Conservation (phyloP, 2,329 filamentous ascomycete genomes). For the Pseudonectria foliicola region DNA sequence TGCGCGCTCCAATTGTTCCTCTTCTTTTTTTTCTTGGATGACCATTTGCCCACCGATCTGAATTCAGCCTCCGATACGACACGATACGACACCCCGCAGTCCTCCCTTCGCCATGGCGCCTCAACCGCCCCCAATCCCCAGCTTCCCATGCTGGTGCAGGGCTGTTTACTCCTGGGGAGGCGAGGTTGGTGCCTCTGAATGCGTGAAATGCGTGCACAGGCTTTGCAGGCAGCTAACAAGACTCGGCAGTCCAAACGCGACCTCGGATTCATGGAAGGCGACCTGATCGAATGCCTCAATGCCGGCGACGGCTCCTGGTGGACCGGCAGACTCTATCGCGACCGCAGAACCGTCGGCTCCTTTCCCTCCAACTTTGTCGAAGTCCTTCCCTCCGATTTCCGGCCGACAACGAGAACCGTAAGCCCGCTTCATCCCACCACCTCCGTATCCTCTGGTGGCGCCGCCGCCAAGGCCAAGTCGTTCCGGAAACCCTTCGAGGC, state of each 20-base stretch:
- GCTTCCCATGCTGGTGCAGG: slow-evolving; percentile 86
- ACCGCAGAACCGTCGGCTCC: slow-evolving; percentile 81
- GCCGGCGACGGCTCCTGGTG: slow-evolving; percentile 98
- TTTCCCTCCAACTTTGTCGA: slow-evolving; percentile 98
- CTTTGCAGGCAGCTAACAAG: slow-evolving; percentile 12
- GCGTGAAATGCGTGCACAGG: slow-evolving; percentile 1
- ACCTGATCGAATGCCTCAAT: slow-evolving; percentile 96
- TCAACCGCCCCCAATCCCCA: slow-evolving; percentile 57
- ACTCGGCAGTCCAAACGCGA: slow-evolving; percentile 72
- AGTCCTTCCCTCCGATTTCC: slow-evolving; percentile 76
- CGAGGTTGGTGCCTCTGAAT: slow-evolving; percentile 56
- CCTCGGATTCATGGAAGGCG: slow-evolving; percentile 93
- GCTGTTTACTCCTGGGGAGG: slow-evolving; percentile 92
- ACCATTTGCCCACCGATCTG: no score
- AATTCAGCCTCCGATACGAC: no score
- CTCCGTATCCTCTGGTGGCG: slow-evolving; percentile 45
- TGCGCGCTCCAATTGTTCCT: no score
- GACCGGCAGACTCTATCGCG: slow-evolving; percentile 85
- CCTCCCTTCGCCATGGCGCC: slow-evolving; percentile 39
- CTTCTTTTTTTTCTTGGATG: no score
- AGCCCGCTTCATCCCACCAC: slow-evolving; percentile 55
- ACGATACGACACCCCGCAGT: slow-evolving; percentile 3
- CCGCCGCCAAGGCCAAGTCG: slow-evolving; percentile 53
- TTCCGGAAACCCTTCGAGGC: slow-evolving; percentile 63
- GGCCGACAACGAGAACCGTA: slow-evolving; percentile 59